These are phyloP conservation scores for Cutaneotrichosporon daszewskae DNA, from an alignment of 1,284 basidiomycete species.

Conservation along the genomic window DNA sequence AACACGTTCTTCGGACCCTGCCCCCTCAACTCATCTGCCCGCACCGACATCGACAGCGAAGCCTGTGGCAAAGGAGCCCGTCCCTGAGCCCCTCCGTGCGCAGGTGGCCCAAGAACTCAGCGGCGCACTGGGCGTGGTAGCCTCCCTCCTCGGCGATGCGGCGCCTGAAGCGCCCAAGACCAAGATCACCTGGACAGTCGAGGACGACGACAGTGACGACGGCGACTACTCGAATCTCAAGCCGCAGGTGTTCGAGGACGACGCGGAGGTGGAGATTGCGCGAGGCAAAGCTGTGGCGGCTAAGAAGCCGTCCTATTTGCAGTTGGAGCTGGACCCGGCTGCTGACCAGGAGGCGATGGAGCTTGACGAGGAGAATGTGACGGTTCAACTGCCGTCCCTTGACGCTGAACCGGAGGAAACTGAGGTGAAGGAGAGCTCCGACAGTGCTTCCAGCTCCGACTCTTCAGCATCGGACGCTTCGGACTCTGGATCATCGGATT, in stretches of 20 bases:
- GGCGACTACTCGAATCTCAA: constrained; percentile 10
- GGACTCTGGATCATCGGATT: too few species aligned
- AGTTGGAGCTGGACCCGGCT: too few species aligned
- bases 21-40: neutral
- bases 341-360: neutral
- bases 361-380: too few species aligned
- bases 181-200: constrained; percentile 15
- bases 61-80: neutral
- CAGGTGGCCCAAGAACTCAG: constrained; percentile 26
- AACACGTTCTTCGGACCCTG: too few species aligned
- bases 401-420: too few species aligned
- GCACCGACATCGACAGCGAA: neutral
- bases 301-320: too few species aligned
- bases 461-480: too few species aligned
- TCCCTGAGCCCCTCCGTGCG: constrained; percentile 21
- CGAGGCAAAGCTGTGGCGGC: too few species aligned
- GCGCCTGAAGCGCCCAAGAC: constrained; percentile 3
- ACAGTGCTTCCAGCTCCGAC: neutral
- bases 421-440: too few species aligned
- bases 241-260: constrained; percentile 10
- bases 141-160: constrained; percentile 23
- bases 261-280: constrained; percentile 17
- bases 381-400: too few species aligned
- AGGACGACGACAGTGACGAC: constrained; percentile 23
- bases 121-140: constrained; percentile 25